Conservation (phyloP, 2,329 filamentous ascomycete genomes). For the Ambrosiella beaveri region DNA sequence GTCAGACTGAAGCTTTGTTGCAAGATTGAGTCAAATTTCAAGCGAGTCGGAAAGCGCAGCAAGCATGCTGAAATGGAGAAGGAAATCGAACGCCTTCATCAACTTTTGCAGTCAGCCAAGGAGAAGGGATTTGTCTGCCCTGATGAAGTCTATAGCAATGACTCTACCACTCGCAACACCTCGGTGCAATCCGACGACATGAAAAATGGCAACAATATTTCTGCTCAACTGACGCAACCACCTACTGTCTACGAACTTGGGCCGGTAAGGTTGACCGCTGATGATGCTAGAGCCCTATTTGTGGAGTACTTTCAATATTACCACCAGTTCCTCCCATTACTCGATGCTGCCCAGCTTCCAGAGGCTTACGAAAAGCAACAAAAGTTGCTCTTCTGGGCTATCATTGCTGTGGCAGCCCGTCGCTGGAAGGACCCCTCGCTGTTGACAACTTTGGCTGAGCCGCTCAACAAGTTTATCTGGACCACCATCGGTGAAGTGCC, state of each 20-base stretch:
- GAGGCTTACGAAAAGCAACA: conserved; percentile 64
- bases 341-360: conserved; percentile 47
- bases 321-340: conserved; percentile 61
- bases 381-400: conserved; percentile 71
- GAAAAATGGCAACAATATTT: conserved; percentile 33
- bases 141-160: conserved; percentile 36
- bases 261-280: conserved; percentile 45
- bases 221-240: not conserved
- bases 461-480: conserved; percentile 57
- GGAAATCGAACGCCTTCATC: conserved; percentile 54
- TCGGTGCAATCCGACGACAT: conserved; percentile 48
- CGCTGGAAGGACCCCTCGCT: conserved; percentile 50
- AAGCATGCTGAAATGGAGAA: conserved; percentile 78
- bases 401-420: conserved; percentile 57
- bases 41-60: conserved; percentile 64
- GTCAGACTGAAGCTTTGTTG: conserved; percentile 64
- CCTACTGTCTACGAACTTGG: conserved; percentile 30
- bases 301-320: conserved; percentile 59
- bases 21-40: conserved; percentile 79
- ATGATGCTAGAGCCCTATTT: conserved; percentile 47
- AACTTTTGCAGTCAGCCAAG: conserved; percentile 42
- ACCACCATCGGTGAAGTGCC: conserved; percentile 60
- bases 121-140: conserved; percentile 37
- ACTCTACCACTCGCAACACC: conserved; percentile 36
- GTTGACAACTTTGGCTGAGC: conserved; percentile 49